Base-by-base conservation (phyloP, 1,139 yeast genomes). In the Blastobotrys aristatus region DNA sequence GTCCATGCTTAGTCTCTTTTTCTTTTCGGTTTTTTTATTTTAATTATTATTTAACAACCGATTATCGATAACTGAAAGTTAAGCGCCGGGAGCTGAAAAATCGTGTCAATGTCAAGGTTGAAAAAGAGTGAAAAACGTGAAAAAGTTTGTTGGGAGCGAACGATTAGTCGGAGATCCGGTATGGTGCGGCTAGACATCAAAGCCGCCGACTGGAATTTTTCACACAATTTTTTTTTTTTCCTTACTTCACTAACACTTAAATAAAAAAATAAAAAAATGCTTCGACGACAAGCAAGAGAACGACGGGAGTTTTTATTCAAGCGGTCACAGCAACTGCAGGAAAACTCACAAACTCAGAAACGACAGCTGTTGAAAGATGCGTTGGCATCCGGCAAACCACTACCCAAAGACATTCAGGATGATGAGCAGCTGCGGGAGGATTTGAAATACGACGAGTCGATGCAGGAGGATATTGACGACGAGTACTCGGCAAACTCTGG, bases 401-500 rank as follows among this genome's bases (percentile, higher is more conserved):
- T 94, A 50, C 83, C 95, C 17, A 87, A 85, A 62, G 97, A 92
- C 43, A 64, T 92, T 31, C 92, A 96, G 6, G 97, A 90, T 52
- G 98, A 92, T 62, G 75, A 77, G 36, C 75, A 84, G 57, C 72
- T 92, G 38, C 95, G 88, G 62, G 79, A 79, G 57, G 89, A 92
- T 65, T 90, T 74, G 66, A 74, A 88, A 49, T 92, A 82, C 62
- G 98, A 92, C 67, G 95, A 88, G 62, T 70, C 78, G 1, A 73
- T 82, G 50, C 73, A 63, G 44, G 71, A 65, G 10, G 70, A 64
- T 32, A 67, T 77, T 30, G 99, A 92, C 65, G 98, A 92, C 61
- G 98, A 92, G 67, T 92, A 92, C 68, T 75, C 85, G 46, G 89
- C 87, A 27, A 69, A 88, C 47, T 83, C 95, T 54, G 98, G 98